Evolutionary conservation across 2,329 filamentous ascomycete species (phyloP), one percentile per base, ranked within the genome.

Genomic region (Talaromyces rugulosus): DNA sequence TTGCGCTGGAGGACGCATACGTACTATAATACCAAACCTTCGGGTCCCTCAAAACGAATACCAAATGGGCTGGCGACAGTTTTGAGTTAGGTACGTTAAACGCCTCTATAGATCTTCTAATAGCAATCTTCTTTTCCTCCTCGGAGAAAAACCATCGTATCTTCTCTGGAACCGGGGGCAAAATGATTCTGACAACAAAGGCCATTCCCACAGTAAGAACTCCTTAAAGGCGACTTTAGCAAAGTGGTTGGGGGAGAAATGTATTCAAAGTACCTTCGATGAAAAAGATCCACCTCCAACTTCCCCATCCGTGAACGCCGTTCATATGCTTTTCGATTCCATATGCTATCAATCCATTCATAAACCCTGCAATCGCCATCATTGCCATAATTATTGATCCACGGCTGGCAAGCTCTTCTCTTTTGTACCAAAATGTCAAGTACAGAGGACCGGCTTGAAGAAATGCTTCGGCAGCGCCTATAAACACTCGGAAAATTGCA

Each of bases 371-470:
- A 2, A 70, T 42, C 5, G 65, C 62, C 27, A 56, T 44, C 28
- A 62, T 62, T n/a, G 65, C 61, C 51, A 59, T 60, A 42, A 66
- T 67, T 27, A 64, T 63, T 34, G 66, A 64, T 36, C 65, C 66
- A 27, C 68, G 61, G 8, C 58, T 65, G 7, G 65, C 63, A 12
- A 69, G 65, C 42, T 61, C 59, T 34, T 31, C 53, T 28, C 44
- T 30, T 52, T 42, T 30, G 33, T 61, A 61, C 59, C 53, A 61
- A 14, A 61, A 27, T 5, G 59, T 51, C 18, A 61, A 31, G 36
- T 59, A 59, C 31, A 59, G 14, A 30, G 83, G 55, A 7, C 55
- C 86, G 62, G 83, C 83, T 0, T 59, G 30, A 5, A 59, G 9
- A 28, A 59, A 59, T 6, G 57, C 57, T 40, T 59, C 57, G 27